Evolutionary conservation across 2,329 filamentous ascomycete species (phyloP), one percentile per base, ranked within the genome.

Genomic region (Tothia fuscella): DNA sequence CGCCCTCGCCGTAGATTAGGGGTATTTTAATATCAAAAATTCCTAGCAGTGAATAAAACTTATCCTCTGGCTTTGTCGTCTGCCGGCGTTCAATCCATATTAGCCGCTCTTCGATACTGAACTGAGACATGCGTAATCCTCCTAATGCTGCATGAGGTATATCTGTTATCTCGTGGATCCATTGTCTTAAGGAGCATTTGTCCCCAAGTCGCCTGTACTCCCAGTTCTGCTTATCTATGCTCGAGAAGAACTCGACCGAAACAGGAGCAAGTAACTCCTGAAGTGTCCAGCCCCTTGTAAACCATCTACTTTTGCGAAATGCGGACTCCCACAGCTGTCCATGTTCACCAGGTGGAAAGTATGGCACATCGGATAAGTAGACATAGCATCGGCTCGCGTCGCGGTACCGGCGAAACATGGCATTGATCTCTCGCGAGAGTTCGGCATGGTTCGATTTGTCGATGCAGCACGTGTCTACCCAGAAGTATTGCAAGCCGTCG

Each of bases 191-290:
- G 9, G 25, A 28, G 7, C 19, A 22, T 28, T 40, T 44, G 28
- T 38, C 33, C 22, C 41, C 44, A 34, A 46, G 31, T 38, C 33
- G 33, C 21, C 20, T 7, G 14, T 17, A 12, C 16, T 38, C 19
- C 32, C 16, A 9, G 32, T 9, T 14, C 9, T 49, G 46, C 3
- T 47, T 45, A 50, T 53, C 53, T 28, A 54, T 50, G 19, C 47
- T 20, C 30, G 50, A 48, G 38, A 54, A 53, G 44, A 57, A 57
- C 12, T 49, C 46, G 36, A 55, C 50, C 1, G 48, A 19, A 17
- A 26, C 34, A 2, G 54, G 54, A 7, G 45, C 47, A 17, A 51
- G 39, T 9, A 51, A 41, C 39, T 51, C 46, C n/a, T n/a, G n/a
- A n/a, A n/a, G n/a, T n/a, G n/a, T n/a, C n/a, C n/a, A n/a, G n/a